Evolutionary conservation across 768 basidiomycete genomes (phyloP), one percentile per base, ranked within the genome.

Genomic region (Pleurotus sapidus): DNA sequence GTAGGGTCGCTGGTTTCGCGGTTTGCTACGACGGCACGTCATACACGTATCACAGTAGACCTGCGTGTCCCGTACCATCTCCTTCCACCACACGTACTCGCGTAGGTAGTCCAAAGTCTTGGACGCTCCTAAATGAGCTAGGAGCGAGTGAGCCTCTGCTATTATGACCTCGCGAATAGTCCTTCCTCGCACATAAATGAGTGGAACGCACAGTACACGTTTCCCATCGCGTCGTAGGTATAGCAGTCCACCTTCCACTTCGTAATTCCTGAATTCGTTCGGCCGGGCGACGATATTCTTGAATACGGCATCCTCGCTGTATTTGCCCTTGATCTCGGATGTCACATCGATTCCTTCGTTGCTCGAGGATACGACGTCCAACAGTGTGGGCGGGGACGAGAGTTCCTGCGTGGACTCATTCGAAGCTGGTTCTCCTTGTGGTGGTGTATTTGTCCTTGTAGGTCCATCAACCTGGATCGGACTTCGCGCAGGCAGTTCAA

Each of bases 71-170:
- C n/a, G 5, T 0, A 54, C 61, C 60, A 76, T 69, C 63, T 48
- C 25, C 7, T 60, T 57, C 60, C 61, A 68, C 50, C 46, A 65
- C 1, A 58, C 59, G 11, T 61, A 37, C 30, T 73, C 64, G 3
- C 61, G 43, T 0, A 76, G 58, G 46, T 70, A 71, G 0, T 51
- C 20, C 0, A 72, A 6, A 0, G 73, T 77, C 49, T 77, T 77
- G 2, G 14, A 4, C 0, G 58, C 20, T 5, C 75, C 74, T 0
- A 77, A 25, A 42, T 72, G 64, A 0, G 70, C 74, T 0, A 74
- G 45, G 20, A 63, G 25, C 0, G 34, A 67, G 49, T 58, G 70
- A 43, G 17, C 62, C 14, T 46, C 73, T 0, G 58, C 54, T 0
- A 76, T 76, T 0, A 76, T 11, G 1, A 66, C 46, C 48, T 75